Evolutionary conservation across 371 early-diverging fungal species (phyloP).

Genomic region (Syncephalastrum contaminatum): DNA sequence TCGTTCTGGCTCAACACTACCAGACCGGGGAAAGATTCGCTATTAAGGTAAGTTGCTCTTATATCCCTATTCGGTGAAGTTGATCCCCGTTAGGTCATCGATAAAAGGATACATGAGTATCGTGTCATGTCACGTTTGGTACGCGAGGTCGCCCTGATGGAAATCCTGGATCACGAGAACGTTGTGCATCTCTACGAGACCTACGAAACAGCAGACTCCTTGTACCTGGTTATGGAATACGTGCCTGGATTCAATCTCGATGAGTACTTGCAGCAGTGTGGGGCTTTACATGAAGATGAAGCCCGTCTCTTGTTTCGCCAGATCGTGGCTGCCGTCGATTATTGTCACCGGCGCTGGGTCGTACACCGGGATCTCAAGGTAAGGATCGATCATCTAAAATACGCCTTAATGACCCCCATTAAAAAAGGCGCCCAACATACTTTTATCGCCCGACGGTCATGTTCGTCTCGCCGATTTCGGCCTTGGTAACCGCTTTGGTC

Average conservation of each 20-base stretch:
- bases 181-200: slow-evolving; percentile 89
- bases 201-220: slow-evolving; percentile 78
- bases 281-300: slow-evolving; percentile 51
- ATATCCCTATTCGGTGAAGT: not conserved
- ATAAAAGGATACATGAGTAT: slow-evolving; percentile 76
- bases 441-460: slow-evolving; percentile 42
- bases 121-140: slow-evolving; percentile 75
- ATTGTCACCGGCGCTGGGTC: slow-evolving; percentile 69
- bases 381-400: slow-evolving; percentile 11
- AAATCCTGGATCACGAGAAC: slow-evolving; percentile 78
- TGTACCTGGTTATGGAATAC: slow-evolving; percentile 71
- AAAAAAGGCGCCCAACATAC: slow-evolving; percentile 49
- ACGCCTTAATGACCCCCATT: not conserved
- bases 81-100: slow-evolving; percentile 55
- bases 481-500: slow-evolving; percentile 67
- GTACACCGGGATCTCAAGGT: slow-evolving; percentile 82
- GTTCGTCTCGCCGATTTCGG: slow-evolving; percentile 82
- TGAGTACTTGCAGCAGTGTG: slow-evolving; percentile 51
- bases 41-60: slow-evolving; percentile 37
- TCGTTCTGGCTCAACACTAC: slow-evolving; percentile 79
- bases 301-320: slow-evolving; percentile 71
- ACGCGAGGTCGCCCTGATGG: slow-evolving; percentile 89
- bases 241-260: slow-evolving; percentile 54
- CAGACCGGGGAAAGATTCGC: slow-evolving; percentile 59
- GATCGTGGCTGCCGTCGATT: slow-evolving; percentile 64